These are phyloP conservation scores for Trypanosoma cruzi DNA, from an alignment of 208 protist species.

Conservation along the genomic window DNA sequence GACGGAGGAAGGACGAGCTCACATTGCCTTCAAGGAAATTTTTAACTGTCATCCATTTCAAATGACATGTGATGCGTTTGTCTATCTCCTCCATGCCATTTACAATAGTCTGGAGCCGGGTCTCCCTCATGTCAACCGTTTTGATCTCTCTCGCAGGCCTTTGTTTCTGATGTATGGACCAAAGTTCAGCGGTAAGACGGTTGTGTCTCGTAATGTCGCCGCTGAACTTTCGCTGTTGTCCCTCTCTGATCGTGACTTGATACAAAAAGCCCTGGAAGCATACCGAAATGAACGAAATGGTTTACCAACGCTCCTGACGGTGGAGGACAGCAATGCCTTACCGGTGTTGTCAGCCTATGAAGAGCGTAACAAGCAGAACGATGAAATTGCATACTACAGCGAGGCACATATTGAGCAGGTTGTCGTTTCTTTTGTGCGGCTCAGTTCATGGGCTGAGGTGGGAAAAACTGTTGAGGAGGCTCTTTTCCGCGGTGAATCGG, in stretches of 20 bases:
- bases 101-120: constrained; percentile 16
- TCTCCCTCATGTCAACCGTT: constrained; percentile 24
- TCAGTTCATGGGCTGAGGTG: constrained; percentile 38
- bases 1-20: not conserved
- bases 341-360: constrained; percentile 21
- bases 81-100: constrained; percentile 26
- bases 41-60: constrained; percentile 24
- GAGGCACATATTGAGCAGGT: constrained; percentile 12
- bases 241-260: constrained; percentile 57
- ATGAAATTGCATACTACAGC: constrained; percentile 29
- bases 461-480: constrained; percentile 39
- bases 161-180: constrained; percentile 73
- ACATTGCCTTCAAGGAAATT: constrained; percentile 12
- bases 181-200: constrained; percentile 80
- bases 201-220: constrained; percentile 51
- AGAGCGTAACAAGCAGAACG: constrained; percentile 14
- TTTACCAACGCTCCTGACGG: constrained; percentile 15
- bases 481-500: constrained; percentile 49
- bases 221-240: constrained; percentile 44
- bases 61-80: constrained; percentile 38
- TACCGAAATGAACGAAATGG: constrained; percentile 20
- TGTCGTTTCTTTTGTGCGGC: constrained; percentile 18
- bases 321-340: constrained; percentile 17
- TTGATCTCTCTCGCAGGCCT: constrained; percentile 55
- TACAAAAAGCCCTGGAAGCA: constrained; percentile 17